phyloP scores from a whole-genome alignment of 75 land plant species.

The Sequoiadendron giganteum region DNA sequence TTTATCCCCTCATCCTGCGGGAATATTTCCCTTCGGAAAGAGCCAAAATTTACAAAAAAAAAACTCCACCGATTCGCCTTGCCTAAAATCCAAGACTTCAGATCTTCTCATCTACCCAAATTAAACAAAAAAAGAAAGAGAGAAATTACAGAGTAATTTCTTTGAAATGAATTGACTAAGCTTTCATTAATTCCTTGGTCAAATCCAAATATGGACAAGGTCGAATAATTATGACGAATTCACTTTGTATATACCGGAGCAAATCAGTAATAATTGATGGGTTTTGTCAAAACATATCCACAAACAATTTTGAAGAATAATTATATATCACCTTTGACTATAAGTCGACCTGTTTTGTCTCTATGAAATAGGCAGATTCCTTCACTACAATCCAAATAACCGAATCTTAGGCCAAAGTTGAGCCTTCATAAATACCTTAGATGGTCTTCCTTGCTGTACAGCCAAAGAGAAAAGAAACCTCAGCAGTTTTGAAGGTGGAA shows the following conservation, averaged over 20 bases:
- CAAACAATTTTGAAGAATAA: not conserved
- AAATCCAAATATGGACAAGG: not conserved
- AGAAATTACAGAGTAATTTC: not conserved
- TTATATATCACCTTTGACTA: not conserved
- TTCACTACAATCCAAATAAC: constrained; percentile 11
- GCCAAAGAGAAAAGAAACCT: not conserved
- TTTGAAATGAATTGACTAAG: not conserved
- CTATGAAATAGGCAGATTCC: not conserved
- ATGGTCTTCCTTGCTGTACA: not conserved
- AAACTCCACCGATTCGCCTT: no score
- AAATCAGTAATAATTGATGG: not conserved
- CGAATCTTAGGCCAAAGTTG: not conserved
- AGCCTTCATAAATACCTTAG: not conserved
- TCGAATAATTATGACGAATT: not conserved
- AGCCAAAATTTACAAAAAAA: not conserved
- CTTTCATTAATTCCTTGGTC: not conserved
- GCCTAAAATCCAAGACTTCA: no score
- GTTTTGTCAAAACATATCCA: not conserved
- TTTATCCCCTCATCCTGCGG: not conserved
- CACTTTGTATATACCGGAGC: no score
- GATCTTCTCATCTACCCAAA: not conserved
- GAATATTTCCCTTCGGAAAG: not conserved
- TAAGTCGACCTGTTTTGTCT: not conserved
- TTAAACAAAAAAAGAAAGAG: not conserved
- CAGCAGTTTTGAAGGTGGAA: not conserved